Base-by-base conservation (phyloP, 169 alveolate genomes). In the Plasmodium gonderi region DNA sequence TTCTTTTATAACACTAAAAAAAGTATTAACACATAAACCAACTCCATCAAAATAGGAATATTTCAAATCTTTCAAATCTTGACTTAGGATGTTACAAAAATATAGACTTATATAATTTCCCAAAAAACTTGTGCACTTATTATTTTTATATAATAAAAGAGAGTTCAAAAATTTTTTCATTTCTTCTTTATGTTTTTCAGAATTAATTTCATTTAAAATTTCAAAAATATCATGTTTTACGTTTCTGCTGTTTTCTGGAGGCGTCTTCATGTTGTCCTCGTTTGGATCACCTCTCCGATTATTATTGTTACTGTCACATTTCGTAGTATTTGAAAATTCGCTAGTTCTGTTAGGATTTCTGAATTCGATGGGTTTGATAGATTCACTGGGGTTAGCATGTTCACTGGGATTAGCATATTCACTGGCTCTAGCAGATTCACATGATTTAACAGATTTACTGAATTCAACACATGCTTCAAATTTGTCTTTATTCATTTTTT, bases 21-120 rank as follows among this genome's bases (percentile, higher is more conserved):
- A 90, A 0, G 83, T 64, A 26, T 90, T 78, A 20, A 90, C 94
- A 78, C 91, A 64, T 44, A 90, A 69, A 69, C 74, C 51, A 36
- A 90, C 94, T 31, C 94, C 94, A 78, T 90, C 94, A 69, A 47
- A 79, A 90, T 79, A 90, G 38, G 17, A 64, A 67, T 76, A 23
- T 38, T 90, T 90, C 54, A 90, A 42, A 38, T 90, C 81, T 38
- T 79, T 77, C 72, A 90, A 44, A 65, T 90, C 94, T 77, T 90
- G 80, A 69, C 94, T 90, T 23, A 90, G 54, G 20, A 90, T 67
- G 72, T 90, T 90, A 51, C 94, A 90, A 45, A 90, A 90, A 49
- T 90, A 90, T 14, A 90, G 80, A 51, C 94, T 90, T 44, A 90
- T 45, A 54, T 49, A 76, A 49, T 90, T 90, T 68, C 94, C 94